Percentiles rank a stretch among this genome's conserved stretches.
Conservation (phyloP, 345 rosid species). For the Jatropha curcas region DNA sequence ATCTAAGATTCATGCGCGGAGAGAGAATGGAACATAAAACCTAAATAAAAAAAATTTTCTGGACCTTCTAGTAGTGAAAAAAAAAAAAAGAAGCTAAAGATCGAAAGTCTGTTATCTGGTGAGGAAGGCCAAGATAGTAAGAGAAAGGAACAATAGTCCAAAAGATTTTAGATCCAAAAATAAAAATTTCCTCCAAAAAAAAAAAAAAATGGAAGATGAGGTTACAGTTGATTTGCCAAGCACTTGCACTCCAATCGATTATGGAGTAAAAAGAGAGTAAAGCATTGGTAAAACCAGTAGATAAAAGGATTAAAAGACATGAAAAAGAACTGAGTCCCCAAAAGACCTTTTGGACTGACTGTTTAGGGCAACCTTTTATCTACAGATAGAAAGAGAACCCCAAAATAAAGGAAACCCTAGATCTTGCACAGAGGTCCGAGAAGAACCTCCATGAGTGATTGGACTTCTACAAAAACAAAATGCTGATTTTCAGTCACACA, state of each 20-base stretch:
- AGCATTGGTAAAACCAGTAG: conserved; percentile 31
- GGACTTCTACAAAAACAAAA: conserved; percentile 14
- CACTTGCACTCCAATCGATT: neutral
- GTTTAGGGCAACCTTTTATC: conserved; percentile 17
- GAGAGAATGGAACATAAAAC: no score
- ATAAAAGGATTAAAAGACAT: conserved; percentile 31
- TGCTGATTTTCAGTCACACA: conserved; percentile 3
- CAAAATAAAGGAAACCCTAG: conserved; percentile 40
- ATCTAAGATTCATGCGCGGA: no score
- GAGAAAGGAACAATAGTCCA: no score
- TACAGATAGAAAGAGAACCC: neutral
- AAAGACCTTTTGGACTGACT: conserved; percentile 1
- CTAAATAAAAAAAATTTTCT: no score
- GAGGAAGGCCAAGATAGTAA: no score
- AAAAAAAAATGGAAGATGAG: no score
- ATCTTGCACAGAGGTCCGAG: conserved; percentile 44
- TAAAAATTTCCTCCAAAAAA: no score
- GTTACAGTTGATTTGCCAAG: neutral
- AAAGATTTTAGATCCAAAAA: neutral
- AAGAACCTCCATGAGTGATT: conserved; percentile 28
- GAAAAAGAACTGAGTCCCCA: conserved; percentile 13
- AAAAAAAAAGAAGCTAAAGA: no score
- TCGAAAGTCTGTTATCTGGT: no score
- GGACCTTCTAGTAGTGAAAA: no score
- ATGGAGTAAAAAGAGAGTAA: neutral